Evolutionary conservation across 2,329 filamentous ascomycete species (phyloP).

Genomic region (Diaporthe nobilis): DNA sequence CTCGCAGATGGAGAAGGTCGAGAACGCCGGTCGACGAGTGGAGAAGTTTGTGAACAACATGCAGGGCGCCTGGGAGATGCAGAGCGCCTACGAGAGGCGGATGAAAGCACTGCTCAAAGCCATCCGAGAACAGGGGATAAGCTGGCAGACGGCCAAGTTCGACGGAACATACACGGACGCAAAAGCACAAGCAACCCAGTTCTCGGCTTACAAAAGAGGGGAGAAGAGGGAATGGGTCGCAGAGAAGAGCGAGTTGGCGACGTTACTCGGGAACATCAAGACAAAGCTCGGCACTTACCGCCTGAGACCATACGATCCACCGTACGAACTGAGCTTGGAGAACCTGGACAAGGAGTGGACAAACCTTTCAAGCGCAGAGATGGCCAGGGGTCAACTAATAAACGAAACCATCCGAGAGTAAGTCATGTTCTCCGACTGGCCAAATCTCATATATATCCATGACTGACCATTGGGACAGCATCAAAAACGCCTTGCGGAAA

Average conservation of each 20-base stretch:
- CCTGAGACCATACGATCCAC: constrained; percentile 90
- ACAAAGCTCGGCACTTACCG: constrained; percentile 97
- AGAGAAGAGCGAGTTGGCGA: constrained; percentile 95
- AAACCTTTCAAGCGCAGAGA: constrained; percentile 84
- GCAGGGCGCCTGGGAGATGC: constrained; percentile 99
- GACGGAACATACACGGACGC: constrained; percentile 94
- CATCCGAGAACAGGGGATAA: constrained; percentile 79
- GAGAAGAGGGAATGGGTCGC: constrained; percentile 96
- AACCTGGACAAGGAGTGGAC: constrained; percentile 88
- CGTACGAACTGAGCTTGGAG: constrained; percentile 84
- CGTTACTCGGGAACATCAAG: constrained; percentile 96
- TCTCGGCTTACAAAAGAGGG: constrained; percentile 90
- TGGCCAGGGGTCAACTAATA: constrained; percentile 90
- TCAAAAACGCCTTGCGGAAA: constrained; percentile 93
- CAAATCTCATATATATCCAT: neutral
- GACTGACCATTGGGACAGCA: constrained; percentile 62
- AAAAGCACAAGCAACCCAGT: constrained; percentile 85
- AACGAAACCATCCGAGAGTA: constrained; percentile 98
- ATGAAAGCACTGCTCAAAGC: constrained; percentile 86
- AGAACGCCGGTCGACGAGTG: constrained; percentile 94
- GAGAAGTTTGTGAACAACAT: constrained; percentile 99
- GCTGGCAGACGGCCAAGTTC: constrained; percentile 86
- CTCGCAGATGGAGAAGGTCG: constrained; percentile 98
- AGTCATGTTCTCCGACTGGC: constrained; percentile 50
- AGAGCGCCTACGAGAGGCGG: constrained; percentile 92